Conservation (phyloP, 805 yeast species). For the Priceomyces castillae region DNA sequence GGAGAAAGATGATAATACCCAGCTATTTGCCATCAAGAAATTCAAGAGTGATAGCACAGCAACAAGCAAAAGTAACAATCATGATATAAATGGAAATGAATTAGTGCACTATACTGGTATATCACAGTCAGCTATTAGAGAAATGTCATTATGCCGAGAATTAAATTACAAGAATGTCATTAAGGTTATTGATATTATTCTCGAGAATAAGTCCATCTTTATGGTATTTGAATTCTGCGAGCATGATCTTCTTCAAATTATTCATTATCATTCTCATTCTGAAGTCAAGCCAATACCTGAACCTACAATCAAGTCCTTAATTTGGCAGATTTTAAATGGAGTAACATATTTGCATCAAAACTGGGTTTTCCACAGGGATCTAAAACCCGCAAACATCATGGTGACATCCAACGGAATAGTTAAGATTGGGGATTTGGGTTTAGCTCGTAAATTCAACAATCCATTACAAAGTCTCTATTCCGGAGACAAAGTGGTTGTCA, state of each 20-base stretch:
- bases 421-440: constrained; percentile 92
- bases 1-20: constrained; percentile 14
- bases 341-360: constrained; percentile 89
- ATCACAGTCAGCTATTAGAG: constrained; percentile 93
- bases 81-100: constrained; percentile 71
- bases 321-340: constrained; percentile 92
- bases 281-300: constrained; percentile 78
- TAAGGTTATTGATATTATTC: constrained; percentile 72
- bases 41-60: constrained; percentile 76
- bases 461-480: constrained; percentile 83
- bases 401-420: constrained; percentile 86
- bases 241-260: constrained; percentile 89
- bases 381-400: constrained; percentile 98
- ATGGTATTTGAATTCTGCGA: constrained; percentile 97
- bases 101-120: constrained; percentile 88
- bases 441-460: constrained; percentile 83
- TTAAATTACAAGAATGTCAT: constrained; percentile 77
- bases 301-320: constrained; percentile 72
- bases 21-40: constrained; percentile 83
- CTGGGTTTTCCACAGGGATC: constrained; percentile 94
- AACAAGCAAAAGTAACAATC: constrained; percentile 30
- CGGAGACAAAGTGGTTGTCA: constrained; percentile 94
- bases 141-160: constrained; percentile 93
- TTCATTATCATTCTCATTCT: constrained; percentile 92
- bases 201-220: constrained; percentile 86